Base-by-base conservation (phyloP, 129 eudicot species). In the Helianthus tuberosus region DNA sequence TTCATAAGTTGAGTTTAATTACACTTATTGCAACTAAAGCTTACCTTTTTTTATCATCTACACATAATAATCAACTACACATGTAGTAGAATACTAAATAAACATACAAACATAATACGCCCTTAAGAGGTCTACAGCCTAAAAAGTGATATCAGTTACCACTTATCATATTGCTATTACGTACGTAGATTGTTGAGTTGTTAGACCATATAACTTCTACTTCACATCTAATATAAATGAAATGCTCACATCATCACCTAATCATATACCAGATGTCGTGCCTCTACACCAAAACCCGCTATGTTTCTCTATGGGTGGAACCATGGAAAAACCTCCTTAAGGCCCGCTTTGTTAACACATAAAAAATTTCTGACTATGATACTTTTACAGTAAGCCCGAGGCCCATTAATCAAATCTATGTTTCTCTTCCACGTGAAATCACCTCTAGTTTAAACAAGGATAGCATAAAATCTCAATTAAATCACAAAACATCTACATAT, bases 201-300 rank as follows among this genome's bases (percentile, higher is more conserved):
- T 12, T 6, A 1, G 11, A 29, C 35, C 25, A 10, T 12, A 50
- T 12, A 6, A 32, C n/a, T 76, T 68, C 5, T 13, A 25, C 5
- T 32, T 68, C 27, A 35, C 64, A 57, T 77, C 71, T 20, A 69
- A 61, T 10, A 27, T 9, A n/a, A 16, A 61, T 1, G 23, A 48
- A 8, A 46, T 23, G 11, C 61, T 13, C 25, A 3, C 11, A 32
- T 60, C 52, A 48, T 44, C 32, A 36, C 16, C 13, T 69, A 68
- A 5, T 13, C 12, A 23, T 32, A 32, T 43, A 25, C 29, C 4
- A 1, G 8, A 16, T 35, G 62, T 16, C 25, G 16, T 48, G 62
- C 9, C 13, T 51, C 48, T 12, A 23, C 15, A 58, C 13, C 10
- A 48, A 20, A 48, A 15, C 7, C 0, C 2, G 32, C 69, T 59